Evolutionary conservation across 2,329 filamentous ascomycete genomes (phyloP).

Genomic region (Apiospora koreana): DNA sequence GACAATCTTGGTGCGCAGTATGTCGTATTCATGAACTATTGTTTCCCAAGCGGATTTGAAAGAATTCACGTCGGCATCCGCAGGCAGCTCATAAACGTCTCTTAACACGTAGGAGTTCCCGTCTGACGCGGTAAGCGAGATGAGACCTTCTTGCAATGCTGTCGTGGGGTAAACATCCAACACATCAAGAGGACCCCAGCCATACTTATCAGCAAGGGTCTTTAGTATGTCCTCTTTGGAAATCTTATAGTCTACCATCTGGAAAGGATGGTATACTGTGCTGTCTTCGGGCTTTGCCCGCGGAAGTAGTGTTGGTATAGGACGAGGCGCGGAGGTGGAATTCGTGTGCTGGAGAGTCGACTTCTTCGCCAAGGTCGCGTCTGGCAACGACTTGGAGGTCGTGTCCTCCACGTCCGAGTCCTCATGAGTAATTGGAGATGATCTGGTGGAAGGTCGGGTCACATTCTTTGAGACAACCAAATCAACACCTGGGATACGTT

Average conservation of each 20-base stretch:
- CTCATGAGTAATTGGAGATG: background rate
- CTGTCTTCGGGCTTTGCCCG: background rate
- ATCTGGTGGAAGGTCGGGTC: background rate
- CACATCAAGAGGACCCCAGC: background rate
- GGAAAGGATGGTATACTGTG: background rate
- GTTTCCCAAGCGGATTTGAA: conserved; percentile 5
- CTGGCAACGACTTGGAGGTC: background rate
- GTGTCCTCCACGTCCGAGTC: background rate
- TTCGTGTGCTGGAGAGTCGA: background rate
- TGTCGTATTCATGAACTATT: background rate
- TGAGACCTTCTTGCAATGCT: conserved; percentile 1
- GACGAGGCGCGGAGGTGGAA: background rate
- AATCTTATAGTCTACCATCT: background rate
- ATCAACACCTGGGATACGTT: conserved; percentile 1
- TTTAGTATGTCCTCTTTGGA: background rate
- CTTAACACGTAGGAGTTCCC: background rate
- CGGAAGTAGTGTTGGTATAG: background rate
- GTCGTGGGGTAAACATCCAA: conserved; percentile 2
- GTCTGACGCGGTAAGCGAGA: background rate
- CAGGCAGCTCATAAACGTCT: background rate
- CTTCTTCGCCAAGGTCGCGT: background rate
- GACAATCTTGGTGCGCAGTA: background rate
- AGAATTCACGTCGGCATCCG: background rate
- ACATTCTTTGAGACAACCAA: background rate
- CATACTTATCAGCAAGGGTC: background rate